Conservation (phyloP, 2,329 filamentous ascomycete species). For the Remersonia thermophila region DNA sequence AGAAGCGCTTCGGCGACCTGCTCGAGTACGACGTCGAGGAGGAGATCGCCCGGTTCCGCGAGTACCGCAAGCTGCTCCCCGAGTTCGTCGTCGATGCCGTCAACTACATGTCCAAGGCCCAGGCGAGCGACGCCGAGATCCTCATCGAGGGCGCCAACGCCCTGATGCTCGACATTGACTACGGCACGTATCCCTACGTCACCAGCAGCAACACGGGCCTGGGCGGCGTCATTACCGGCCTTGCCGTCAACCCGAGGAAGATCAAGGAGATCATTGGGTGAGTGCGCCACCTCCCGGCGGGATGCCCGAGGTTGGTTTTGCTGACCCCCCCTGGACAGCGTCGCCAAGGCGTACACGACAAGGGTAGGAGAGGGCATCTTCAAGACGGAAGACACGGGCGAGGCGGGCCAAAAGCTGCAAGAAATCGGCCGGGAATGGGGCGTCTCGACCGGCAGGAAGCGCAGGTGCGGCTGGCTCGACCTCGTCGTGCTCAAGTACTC, state of each 20-base stretch:
- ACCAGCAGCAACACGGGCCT: conserved; percentile 49
- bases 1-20: conserved; percentile 50
- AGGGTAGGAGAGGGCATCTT: conserved; percentile 52
- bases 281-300: neutral
- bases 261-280: conserved; percentile 45
- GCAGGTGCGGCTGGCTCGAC: conserved; percentile 50
- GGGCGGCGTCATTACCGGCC: conserved; percentile 50
- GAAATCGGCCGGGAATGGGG: conserved; percentile 34
- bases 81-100: conserved; percentile 56
- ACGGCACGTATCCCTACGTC: conserved; percentile 30
- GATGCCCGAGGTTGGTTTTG: no score
- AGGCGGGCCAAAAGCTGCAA: conserved; percentile 34
- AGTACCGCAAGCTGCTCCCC: conserved; percentile 43
- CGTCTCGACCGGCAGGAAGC: conserved; percentile 43
- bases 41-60: conserved; percentile 51
- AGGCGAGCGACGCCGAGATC: conserved; percentile 45
- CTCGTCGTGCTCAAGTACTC: conserved; percentile 58
- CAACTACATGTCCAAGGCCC: conserved; percentile 48
- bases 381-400: conserved; percentile 45
- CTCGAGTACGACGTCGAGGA: conserved; percentile 52
- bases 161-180: conserved; percentile 55
- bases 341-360: conserved; percentile 52
- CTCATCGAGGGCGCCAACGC: conserved; percentile 56
- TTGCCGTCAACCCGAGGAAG: conserved; percentile 48
- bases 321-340: conserved; percentile 20